phyloP scores from a whole-genome alignment of 2,329 filamentous ascomycete genomes.

The Diaporthe destruens region DNA sequence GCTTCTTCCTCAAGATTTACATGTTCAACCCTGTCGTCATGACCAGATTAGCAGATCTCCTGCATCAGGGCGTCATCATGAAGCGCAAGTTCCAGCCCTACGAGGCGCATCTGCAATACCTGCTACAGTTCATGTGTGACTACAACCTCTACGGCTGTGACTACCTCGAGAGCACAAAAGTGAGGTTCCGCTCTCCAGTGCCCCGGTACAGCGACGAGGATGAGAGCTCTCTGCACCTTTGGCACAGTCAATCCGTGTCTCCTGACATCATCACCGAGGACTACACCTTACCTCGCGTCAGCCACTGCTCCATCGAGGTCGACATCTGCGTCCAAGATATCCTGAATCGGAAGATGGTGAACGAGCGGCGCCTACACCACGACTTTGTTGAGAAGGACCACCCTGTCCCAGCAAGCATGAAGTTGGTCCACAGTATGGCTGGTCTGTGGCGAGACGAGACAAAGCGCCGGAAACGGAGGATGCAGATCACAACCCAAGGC shows the following conservation, averaged over 20 bases:
- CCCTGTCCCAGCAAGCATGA: conserved; percentile 75
- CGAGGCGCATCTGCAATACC: conserved; percentile 91
- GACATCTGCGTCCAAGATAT: conserved; percentile 93
- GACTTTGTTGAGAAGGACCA: conserved; percentile 82
- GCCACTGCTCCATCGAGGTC: conserved; percentile 89
- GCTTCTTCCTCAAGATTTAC: conserved; percentile 93
- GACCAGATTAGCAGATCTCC: conserved; percentile 86
- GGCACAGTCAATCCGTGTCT: conserved; percentile 83
- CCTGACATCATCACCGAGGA: conserved; percentile 71
- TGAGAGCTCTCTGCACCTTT: conserved; percentile 74
- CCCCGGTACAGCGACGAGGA: conserved; percentile 74
- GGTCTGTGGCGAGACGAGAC: conserved; percentile 93
- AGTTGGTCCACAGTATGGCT: conserved; percentile 92
- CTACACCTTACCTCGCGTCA: conserved; percentile 77
- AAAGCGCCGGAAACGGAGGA: conserved; percentile 78
- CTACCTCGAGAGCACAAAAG: conserved; percentile 80
- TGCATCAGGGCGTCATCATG: conserved; percentile 90
- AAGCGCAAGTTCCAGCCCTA: conserved; percentile 88
- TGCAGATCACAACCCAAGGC: conserved; percentile 72
- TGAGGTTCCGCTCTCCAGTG: conserved; percentile 80
- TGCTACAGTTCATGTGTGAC: conserved; percentile 98
- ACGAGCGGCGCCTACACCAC: conserved; percentile 84
- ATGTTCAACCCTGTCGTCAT: conserved; percentile 89
- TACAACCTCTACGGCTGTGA: conserved; percentile 97
- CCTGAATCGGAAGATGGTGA: conserved; percentile 81